A percentile compares a stretch with the other conserved stretches of the same genome.
Conservation (phyloP, 2,329 filamentous ascomycete genomes). For the Fusarium newnesense region DNA sequence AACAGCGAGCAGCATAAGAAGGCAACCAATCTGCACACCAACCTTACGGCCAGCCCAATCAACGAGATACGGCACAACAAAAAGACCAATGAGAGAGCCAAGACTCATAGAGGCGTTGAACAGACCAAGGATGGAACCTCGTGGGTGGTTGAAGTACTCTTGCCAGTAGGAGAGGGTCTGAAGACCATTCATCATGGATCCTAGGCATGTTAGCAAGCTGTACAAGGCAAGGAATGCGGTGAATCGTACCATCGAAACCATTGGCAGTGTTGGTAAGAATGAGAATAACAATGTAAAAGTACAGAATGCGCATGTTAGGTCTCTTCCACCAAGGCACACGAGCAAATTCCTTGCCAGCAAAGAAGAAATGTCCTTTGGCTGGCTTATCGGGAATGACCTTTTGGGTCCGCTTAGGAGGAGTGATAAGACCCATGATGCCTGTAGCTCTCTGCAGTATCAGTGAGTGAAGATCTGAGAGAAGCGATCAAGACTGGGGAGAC, state of each 20-base stretch:
- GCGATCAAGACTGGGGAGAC: background rate
- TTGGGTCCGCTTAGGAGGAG: slow-evolving; percentile 17
- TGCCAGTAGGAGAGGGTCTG: slow-evolving; percentile 29
- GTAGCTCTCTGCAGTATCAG: background rate
- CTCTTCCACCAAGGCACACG: slow-evolving; percentile 19
- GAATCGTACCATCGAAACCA: slow-evolving; percentile 9
- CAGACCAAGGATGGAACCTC: slow-evolving; percentile 10
- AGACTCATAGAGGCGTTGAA: slow-evolving; percentile 31
- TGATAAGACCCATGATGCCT: slow-evolving; percentile 9
- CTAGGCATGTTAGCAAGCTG: background rate
- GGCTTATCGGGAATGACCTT: slow-evolving; percentile 18
- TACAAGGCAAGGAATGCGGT: too few species aligned
- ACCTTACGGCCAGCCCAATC: slow-evolving; percentile 21
- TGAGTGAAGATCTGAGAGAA: background rate
- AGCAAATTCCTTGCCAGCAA: slow-evolving; percentile 12
- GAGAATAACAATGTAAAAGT: slow-evolving; percentile 9
- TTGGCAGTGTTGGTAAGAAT: slow-evolving; percentile 21
- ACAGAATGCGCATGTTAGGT: slow-evolving; percentile 3
- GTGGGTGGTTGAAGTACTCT: slow-evolving; percentile 22
- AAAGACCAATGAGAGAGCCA: slow-evolving; percentile 24
- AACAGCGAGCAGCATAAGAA: slow-evolving; percentile 18
- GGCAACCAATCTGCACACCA: slow-evolving; percentile 15
- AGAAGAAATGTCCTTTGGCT: slow-evolving; percentile 14
- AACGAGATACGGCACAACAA: slow-evolving; percentile 23
- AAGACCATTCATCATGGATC: slow-evolving; percentile 22